These are phyloP conservation scores for Mycena haematopus DNA, from an alignment of 768 basidiomycete genomes.

Conservation along the genomic window DNA sequence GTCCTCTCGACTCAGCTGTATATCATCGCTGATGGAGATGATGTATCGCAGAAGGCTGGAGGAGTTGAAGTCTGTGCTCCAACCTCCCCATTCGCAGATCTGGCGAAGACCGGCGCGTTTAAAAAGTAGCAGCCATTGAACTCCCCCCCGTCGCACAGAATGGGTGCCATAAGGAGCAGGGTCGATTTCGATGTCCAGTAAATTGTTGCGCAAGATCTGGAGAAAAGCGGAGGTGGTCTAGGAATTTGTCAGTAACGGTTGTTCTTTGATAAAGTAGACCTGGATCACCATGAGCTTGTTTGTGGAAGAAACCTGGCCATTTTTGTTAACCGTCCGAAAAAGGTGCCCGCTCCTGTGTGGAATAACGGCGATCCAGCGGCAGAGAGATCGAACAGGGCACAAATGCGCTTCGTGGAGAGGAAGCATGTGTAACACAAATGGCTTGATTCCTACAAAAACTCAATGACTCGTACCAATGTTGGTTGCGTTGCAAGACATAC, in stretches of 20 bases:
- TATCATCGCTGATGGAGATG: slow-evolving; percentile 47
- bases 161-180: slow-evolving; percentile 46
- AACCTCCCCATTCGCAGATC: slow-evolving; percentile 54
- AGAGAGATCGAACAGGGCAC: slow-evolving; percentile 42
- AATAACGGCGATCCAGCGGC: slow-evolving; percentile 36
- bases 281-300: slow-evolving; percentile 36
- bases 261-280: neutral
- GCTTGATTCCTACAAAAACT: slow-evolving; percentile 37
- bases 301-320: slow-evolving; percentile 33
- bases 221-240: slow-evolving; percentile 44
- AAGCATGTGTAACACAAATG: slow-evolving; percentile 35
- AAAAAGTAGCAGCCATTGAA: slow-evolving; percentile 42
- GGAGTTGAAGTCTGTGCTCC: slow-evolving; percentile 46
- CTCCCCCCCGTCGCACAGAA: slow-evolving; percentile 47
- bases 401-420: slow-evolving; percentile 36
- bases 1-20: slow-evolving; percentile 37
- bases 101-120: slow-evolving; percentile 39
- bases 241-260: neutral
- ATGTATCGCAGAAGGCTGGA: slow-evolving; percentile 49
- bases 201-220: slow-evolving; percentile 44
- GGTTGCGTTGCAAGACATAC: no score
- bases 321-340: slow-evolving; percentile 37
- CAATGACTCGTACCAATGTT: no score
- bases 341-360: slow-evolving; percentile 37
- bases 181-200: slow-evolving; percentile 46